Evolutionary conservation across 306 rosid species (phyloP).

Genomic region (Purshia tridentata): DNA sequence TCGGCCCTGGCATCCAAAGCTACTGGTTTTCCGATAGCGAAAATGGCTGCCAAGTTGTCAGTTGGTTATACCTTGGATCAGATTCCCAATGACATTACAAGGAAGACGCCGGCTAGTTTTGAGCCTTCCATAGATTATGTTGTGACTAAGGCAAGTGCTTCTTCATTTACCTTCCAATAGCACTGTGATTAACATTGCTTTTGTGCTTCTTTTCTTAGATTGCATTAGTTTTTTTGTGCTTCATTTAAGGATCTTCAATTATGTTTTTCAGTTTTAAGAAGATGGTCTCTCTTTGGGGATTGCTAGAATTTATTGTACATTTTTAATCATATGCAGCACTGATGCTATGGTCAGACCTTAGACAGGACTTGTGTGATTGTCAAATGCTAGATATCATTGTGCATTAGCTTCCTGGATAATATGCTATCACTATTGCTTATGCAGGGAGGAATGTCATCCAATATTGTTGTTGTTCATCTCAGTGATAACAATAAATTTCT

Average conservation of each 20-base stretch:
- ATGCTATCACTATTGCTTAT: not conserved
- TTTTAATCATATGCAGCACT: not conserved
- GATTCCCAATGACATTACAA: conserved; percentile 87
- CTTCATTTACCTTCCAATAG: not conserved
- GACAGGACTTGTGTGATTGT: not conserved
- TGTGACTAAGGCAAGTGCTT: conserved; percentile 75
- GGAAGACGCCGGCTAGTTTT: conserved; percentile 93
- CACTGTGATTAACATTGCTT: not conserved
- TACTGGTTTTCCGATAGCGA: conserved; percentile 93
- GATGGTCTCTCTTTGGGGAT: not conserved
- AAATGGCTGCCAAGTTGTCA: conserved; percentile 91
- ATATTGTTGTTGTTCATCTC: not conserved
- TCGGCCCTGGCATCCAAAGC: conserved; percentile 94
- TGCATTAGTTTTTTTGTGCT: not conserved
- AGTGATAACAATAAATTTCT: not conserved
- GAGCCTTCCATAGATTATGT: conserved; percentile 99
- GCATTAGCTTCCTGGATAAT: not conserved
- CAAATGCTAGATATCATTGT: not conserved
- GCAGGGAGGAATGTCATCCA: not conserved
- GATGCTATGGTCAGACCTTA: not conserved
- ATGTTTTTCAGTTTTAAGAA: not conserved
- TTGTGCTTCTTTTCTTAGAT: not conserved
- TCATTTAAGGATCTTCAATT: not conserved
- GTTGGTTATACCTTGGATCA: conserved; percentile 92
- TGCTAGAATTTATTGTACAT: not conserved